These are phyloP conservation scores for Cymbidium sinense DNA, from an alignment of 106 monocot genomes.

Conservation along the genomic window DNA sequence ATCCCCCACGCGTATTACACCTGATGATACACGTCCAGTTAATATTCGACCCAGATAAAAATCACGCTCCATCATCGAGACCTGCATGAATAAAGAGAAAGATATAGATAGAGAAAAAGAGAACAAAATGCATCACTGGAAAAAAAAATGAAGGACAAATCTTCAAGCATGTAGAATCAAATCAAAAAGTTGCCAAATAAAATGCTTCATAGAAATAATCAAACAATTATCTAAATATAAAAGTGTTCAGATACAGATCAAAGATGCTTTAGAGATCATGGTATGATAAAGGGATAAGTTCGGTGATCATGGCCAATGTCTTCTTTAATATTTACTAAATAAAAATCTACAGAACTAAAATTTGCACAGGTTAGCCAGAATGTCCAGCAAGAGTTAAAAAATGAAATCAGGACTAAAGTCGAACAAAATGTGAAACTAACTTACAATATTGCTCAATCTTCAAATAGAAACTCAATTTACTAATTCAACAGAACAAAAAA, in stretches of 20 bases:
- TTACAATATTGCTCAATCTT: not conserved
- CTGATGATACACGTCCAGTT: constrained; percentile 80
- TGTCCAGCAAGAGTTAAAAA: not conserved
- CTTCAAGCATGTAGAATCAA: not conserved
- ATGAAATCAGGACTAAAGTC: not conserved
- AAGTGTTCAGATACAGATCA: constrained; percentile 1
- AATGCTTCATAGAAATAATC: not conserved
- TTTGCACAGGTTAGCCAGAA: not conserved
- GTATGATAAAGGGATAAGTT: not conserved
- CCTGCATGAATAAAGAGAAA: constrained; percentile 35
- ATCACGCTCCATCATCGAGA: constrained; percentile 99
- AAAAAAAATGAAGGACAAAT: not conserved
- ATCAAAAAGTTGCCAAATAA: not conserved
- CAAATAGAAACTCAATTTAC: not conserved
- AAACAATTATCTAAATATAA: not conserved
- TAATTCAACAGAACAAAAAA: not conserved
- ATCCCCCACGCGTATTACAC: constrained; percentile 69
- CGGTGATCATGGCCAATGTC: not conserved
- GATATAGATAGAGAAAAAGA: not conserved
- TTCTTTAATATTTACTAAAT: not conserved
- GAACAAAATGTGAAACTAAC: not conserved
- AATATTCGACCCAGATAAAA: constrained; percentile 98
- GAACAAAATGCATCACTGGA: not conserved
- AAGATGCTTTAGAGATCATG: constrained; percentile 1
- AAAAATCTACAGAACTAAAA: not conserved